A percentile compares a stretch with the other conserved stretches of the same genome.
Conservation (phyloP, 2,329 filamentous ascomycete species). For the Periconia digitata region DNA sequence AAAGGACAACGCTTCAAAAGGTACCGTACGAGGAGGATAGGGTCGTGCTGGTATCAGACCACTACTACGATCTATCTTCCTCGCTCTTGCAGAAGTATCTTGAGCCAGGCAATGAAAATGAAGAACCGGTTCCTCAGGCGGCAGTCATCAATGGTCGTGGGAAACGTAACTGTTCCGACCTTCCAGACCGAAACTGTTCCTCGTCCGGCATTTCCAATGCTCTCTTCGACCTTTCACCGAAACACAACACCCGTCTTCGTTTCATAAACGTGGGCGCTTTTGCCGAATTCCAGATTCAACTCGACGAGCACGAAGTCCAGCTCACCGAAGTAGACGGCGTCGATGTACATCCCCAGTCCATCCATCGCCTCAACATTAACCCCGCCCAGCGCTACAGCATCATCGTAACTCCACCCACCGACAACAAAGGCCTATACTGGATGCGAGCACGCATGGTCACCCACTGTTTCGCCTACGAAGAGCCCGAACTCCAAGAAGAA, state of each 20-base stretch:
- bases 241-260: slow-evolving; percentile 69
- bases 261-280: slow-evolving; percentile 75
- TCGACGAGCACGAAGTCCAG: slow-evolving; percentile 65
- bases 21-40: slow-evolving; percentile 55
- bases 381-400: slow-evolving; percentile 72
- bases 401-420: slow-evolving; percentile 56
- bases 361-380: slow-evolving; percentile 62
- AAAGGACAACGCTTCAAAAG: slow-evolving; percentile 48
- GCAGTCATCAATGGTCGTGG: slow-evolving; percentile 48
- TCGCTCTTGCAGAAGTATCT: slow-evolving; percentile 58
- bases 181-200: slow-evolving; percentile 42
- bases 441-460: slow-evolving; percentile 62
- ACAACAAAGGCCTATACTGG: slow-evolving; percentile 39
- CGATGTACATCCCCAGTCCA: slow-evolving; percentile 57
- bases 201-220: slow-evolving; percentile 30
- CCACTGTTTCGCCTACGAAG: slow-evolving; percentile 60
- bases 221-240: slow-evolving; percentile 41
- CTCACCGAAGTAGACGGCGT: slow-evolving; percentile 70
- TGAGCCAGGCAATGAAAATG: slow-evolving; percentile 49
- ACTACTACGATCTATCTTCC: slow-evolving; percentile 62
- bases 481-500: slow-evolving; percentile 50
- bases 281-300: slow-evolving; percentile 54
- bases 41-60: slow-evolving; percentile 66
- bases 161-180: slow-evolving; percentile 39
- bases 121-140: slow-evolving; percentile 58